Conservation (phyloP, 2,329 filamentous ascomycete genomes). For the Aspergillus sergii region DNA sequence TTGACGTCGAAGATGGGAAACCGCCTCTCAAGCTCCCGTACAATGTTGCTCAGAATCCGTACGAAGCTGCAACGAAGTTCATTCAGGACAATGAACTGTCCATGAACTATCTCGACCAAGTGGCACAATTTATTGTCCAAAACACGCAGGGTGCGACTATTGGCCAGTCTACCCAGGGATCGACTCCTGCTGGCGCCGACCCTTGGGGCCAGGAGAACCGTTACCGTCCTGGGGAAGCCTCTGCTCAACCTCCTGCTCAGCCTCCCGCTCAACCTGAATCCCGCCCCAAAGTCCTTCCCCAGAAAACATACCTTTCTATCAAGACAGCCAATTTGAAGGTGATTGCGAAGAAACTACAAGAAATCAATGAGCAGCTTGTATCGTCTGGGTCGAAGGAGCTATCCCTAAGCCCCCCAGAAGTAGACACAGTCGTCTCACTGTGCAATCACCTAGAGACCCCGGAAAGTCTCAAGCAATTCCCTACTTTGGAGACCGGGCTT, state of each 20-base stretch:
- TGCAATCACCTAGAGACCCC: slow-evolving; percentile 63
- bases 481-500: slow-evolving; percentile 57
- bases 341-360: slow-evolving; percentile 75
- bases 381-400: slow-evolving; percentile 71
- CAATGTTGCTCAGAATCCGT: slow-evolving; percentile 89
- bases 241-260: slow-evolving; percentile 36
- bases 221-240: slow-evolving; percentile 72
- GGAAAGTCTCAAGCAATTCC: slow-evolving; percentile 44
- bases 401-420: slow-evolving; percentile 72
- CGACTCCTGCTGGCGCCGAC: slow-evolving; percentile 59
- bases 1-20: slow-evolving; percentile 93
- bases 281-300: slow-evolving; percentile 68
- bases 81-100: slow-evolving; percentile 87
- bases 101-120: slow-evolving; percentile 83
- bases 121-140: slow-evolving; percentile 86
- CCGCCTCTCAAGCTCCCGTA: slow-evolving; percentile 91
- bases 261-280: slow-evolving; percentile 37
- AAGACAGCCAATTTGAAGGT: slow-evolving; percentile 69
- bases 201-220: slow-evolving; percentile 77
- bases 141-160: slow-evolving; percentile 87
- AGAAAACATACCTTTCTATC: slow-evolving; percentile 77
- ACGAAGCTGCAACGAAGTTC: slow-evolving; percentile 88
- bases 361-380: slow-evolving; percentile 70
- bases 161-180: slow-evolving; percentile 60
- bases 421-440: slow-evolving; percentile 63